A percentile compares a stretch with the other conserved stretches of the same genome.
Evolutionary conservation across 495 filamentous ascomycete species (phyloP).

Genomic region (Neurospora sp.): DNA sequence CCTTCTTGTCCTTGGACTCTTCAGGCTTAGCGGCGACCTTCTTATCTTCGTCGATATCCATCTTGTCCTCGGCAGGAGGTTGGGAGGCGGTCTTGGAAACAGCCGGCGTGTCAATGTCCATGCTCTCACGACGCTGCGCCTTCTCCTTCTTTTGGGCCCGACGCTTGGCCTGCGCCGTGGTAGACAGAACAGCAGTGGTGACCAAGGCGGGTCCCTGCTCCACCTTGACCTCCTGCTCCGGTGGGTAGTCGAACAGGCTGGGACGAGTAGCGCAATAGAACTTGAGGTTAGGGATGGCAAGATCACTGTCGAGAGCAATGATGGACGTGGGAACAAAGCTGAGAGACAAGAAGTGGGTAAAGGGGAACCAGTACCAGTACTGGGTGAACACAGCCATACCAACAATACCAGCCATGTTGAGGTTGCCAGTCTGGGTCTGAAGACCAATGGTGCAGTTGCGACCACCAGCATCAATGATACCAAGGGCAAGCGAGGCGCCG

Average conservation of each 20-base stretch:
- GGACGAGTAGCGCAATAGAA: conserved; percentile 90
- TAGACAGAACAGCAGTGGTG: conserved; percentile 91
- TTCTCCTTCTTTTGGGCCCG: conserved; percentile 69
- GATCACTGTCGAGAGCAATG: conserved; percentile 84
- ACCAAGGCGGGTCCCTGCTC: conserved; percentile 92
- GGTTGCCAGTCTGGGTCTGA: conserved; percentile 93
- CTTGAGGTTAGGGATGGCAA: conserved; percentile 93
- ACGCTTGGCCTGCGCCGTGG: conserved; percentile 92
- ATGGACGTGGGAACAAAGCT: conserved; percentile 91
- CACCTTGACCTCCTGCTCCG: conserved; percentile 85
- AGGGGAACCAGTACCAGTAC: conserved; percentile 99
- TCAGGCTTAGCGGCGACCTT: conserved; percentile 53
- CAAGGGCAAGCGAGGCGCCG: conserved; percentile 83
- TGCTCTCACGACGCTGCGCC: conserved; percentile 66
- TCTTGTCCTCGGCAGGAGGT: conserved; percentile 59
- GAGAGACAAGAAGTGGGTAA: conserved; percentile 92
- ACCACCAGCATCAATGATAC: conserved; percentile 97
- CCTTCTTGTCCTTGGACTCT: conserved; percentile 46
- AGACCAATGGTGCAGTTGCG: conserved; percentile 97
- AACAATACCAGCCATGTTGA: conserved; percentile 95
- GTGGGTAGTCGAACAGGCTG: conserved; percentile 95
- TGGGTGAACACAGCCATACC: conserved; percentile 98
- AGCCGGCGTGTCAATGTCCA: conserved; percentile 77
- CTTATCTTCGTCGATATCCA: conserved; percentile 67
- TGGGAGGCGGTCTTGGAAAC: conserved; percentile 61